A percentile compares a stretch with the other conserved stretches of the same genome.
Conservation (phyloP, 495 filamentous ascomycete genomes). For the Baudoinia panamericana region DNA sequence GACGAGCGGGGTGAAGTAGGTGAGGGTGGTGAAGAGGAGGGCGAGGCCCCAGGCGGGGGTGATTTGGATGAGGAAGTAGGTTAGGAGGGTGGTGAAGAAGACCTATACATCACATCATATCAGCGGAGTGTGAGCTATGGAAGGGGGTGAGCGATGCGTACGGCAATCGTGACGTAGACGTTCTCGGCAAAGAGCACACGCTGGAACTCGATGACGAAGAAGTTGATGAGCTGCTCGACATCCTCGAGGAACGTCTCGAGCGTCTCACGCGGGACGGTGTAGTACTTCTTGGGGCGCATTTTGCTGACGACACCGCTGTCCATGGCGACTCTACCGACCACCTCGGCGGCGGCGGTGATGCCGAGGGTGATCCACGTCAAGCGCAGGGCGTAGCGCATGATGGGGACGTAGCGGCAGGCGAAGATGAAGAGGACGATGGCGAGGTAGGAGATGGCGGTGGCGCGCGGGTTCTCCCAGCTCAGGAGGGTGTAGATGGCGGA, state of each 20-base stretch:
- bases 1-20: slow-evolving; percentile 77
- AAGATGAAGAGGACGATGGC: slow-evolving; percentile 68
- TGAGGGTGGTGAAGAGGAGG: slow-evolving; percentile 57
- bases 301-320: slow-evolving; percentile 70
- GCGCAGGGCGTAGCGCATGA: slow-evolving; percentile 82
- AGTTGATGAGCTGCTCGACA: slow-evolving; percentile 84
- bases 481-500: slow-evolving; percentile 87
- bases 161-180: slow-evolving; percentile 60
- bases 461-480: slow-evolving; percentile 63
- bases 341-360: slow-evolving; percentile 63
- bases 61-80: slow-evolving; percentile 88
- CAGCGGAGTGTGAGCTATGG: background rate
- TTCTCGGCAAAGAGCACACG: slow-evolving; percentile 93
- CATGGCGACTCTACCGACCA: slow-evolving; percentile 60
- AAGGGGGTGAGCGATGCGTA: slow-evolving; percentile 37
- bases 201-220: slow-evolving; percentile 94
- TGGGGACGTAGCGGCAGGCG: slow-evolving; percentile 74
- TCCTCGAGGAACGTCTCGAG: slow-evolving; percentile 71
- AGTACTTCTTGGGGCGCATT: slow-evolving; percentile 83
- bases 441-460: slow-evolving; percentile 73
- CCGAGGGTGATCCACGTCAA: slow-evolving; percentile 56
- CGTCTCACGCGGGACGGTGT: slow-evolving; percentile 74
- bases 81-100: slow-evolving; percentile 65
- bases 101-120: slow-evolving; percentile 43
- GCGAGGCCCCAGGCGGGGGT: slow-evolving; percentile 86